Conservation (phyloP, 352 stramenopile genomes). For the Thraustochytrium sp. region DNA sequence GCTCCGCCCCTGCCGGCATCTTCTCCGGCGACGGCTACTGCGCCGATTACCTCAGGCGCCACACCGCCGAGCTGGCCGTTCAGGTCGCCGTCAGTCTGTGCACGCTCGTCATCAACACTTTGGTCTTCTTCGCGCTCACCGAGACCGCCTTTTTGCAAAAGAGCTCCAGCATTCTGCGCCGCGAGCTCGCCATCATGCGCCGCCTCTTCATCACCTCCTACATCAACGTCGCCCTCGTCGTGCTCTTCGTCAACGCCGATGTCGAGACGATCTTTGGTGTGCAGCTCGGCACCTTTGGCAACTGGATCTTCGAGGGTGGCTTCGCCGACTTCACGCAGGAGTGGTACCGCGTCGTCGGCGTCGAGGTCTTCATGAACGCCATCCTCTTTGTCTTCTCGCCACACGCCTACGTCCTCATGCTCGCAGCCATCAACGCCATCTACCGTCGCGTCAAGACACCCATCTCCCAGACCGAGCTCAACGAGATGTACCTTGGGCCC, state of each 20-base stretch:
- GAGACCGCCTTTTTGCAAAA: not conserved
- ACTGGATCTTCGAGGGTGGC: not conserved
- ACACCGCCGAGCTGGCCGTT: not conserved
- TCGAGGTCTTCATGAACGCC: slow-evolving; percentile 28
- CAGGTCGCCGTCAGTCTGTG: not conserved
- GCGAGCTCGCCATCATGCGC: slow-evolving; percentile 3
- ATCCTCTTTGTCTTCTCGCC: slow-evolving; percentile 17
- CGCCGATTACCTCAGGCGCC: not conserved
- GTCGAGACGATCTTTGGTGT: not conserved
- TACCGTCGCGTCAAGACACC: not conserved
- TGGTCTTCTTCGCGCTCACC: not conserved
- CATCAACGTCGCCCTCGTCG: slow-evolving; percentile 43
- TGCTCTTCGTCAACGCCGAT: slow-evolving; percentile 44
- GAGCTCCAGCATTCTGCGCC: not conserved
- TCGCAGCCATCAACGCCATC: not conserved
- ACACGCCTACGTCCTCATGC: not conserved
- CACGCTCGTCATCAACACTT: slow-evolving; percentile 15
- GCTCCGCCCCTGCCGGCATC: not conserved
- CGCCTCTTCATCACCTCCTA: slow-evolving; percentile 34
- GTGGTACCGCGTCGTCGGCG: slow-evolving; percentile 40
- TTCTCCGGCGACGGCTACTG: not conserved
- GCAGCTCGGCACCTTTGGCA: not conserved
- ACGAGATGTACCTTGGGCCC: slow-evolving; percentile 27
- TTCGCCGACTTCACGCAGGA: slow-evolving; percentile 28
- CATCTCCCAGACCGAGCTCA: slow-evolving; percentile 30